Evolutionary conservation across 176 grass and related monocot species (phyloP).

Genomic region (Oryza meyeriana): DNA sequence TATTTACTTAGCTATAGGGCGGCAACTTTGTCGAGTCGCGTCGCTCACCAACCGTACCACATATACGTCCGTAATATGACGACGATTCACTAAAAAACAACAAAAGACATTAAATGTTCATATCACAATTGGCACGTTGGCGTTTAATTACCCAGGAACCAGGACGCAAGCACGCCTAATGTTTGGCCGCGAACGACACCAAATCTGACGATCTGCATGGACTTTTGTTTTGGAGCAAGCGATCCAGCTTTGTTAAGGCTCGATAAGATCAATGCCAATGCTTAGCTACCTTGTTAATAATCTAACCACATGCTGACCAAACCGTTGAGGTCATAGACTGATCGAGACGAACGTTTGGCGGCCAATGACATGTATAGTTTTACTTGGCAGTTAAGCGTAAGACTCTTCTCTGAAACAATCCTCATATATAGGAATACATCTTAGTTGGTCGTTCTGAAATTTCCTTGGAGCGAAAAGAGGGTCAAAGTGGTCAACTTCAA

Average conservation of each 20-base stretch:
- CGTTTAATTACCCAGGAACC: neutral
- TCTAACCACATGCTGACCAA: neutral
- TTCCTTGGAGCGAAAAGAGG: neutral
- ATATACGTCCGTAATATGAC: neutral
- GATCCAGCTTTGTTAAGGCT: neutral
- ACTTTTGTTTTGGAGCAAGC: conserved; percentile 5
- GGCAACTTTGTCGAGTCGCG: neutral
- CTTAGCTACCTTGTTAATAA: neutral
- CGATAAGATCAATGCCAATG: neutral
- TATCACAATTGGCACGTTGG: conserved; percentile 25
- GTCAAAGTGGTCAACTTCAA: too few species aligned
- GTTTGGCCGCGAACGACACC: conserved; percentile 9
- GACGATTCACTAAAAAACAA: neutral
- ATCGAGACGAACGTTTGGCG: neutral
- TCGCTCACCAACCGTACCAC: conserved; percentile 11
- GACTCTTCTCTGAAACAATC: neutral
- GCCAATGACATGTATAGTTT: neutral
- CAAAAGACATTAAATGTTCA: neutral
- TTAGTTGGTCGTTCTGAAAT: neutral
- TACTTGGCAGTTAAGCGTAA: neutral
- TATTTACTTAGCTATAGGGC: neutral
- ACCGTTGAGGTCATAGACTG: neutral
- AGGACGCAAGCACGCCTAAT: neutral
- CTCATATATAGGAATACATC: neutral
- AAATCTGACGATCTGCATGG: neutral